Evolutionary conservation across 2,329 filamentous ascomycete genomes (phyloP).

Genomic region (Fusarium sterilihyphosum): DNA sequence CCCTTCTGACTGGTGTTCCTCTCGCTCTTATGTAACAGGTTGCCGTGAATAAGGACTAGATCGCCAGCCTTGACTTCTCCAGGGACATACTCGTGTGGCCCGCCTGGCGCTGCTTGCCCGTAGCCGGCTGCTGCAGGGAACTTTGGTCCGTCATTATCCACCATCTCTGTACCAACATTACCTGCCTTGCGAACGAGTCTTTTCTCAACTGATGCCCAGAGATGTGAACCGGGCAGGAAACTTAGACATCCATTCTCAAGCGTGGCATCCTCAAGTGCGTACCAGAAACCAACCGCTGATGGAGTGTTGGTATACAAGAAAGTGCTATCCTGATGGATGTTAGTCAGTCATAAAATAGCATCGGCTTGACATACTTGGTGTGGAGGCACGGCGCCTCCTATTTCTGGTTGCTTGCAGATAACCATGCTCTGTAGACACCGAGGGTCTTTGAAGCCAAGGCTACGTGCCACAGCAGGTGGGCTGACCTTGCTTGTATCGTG

Average conservation of each 20-base stretch:
- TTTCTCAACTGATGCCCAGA: constrained; percentile 73
- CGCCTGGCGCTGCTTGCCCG: constrained; percentile 54
- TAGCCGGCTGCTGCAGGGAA: constrained; percentile 68
- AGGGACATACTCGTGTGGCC: constrained; percentile 69
- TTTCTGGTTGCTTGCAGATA: constrained; percentile 98
- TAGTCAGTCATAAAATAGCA: not conserved
- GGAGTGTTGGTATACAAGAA: constrained; percentile 93
- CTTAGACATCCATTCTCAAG: constrained; percentile 87
- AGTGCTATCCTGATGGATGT: constrained; percentile 80
- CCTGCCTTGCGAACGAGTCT: constrained; percentile 76
- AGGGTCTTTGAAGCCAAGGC: constrained; percentile 80
- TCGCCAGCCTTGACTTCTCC: constrained; percentile 92
- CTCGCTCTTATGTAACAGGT: constrained; percentile 95
- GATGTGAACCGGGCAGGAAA: constrained; percentile 86
- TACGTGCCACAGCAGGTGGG: constrained; percentile 72
- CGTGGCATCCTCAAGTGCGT: constrained; percentile 92
- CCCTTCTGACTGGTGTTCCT: constrained; percentile 87
- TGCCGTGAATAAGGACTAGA: constrained; percentile 93
- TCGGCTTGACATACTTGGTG: constrained; percentile 68
- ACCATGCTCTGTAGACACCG: constrained; percentile 92
- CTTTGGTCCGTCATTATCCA: constrained; percentile 70
- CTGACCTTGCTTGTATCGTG: constrained; percentile 47
- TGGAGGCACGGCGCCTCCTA: constrained; percentile 88
- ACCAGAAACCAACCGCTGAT: constrained; percentile 95
- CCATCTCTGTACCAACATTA: constrained; percentile 72